Evolutionary conservation across 2,329 filamentous ascomycete species (phyloP).

Genomic region (Trichophyton equinum): DNA sequence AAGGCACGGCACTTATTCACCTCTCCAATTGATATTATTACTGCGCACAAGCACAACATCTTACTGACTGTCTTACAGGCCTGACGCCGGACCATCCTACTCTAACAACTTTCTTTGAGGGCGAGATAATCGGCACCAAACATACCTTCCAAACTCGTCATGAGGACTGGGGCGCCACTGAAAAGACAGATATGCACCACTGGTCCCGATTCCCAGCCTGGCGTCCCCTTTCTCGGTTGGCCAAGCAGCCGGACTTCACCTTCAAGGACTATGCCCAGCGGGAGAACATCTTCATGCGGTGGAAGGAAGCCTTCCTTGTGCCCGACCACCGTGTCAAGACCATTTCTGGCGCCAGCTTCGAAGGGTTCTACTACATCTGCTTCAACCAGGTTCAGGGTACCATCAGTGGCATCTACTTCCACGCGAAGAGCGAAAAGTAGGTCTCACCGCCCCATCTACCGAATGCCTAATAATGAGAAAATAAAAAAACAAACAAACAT

Average conservation of each 20-base stretch:
- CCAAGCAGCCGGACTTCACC: constrained; percentile 45
- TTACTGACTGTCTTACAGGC: constrained; percentile 41
- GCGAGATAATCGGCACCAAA: constrained; percentile 91
- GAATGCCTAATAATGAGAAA: neutral
- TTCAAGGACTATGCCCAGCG: constrained; percentile 60
- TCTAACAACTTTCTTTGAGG: constrained; percentile 96
- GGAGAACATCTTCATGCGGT: constrained; percentile 94
- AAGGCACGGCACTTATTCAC: constrained; percentile 46
- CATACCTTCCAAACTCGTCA: constrained; percentile 90
- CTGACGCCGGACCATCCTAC: constrained; percentile 92
- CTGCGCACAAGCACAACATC: too few species aligned
- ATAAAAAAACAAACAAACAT: neutral
- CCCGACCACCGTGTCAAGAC: constrained; percentile 85
- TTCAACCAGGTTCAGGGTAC: constrained; percentile 84
- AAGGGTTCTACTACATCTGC: constrained; percentile 98
- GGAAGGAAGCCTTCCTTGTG: constrained; percentile 97
- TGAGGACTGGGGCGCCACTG: constrained; percentile 77
- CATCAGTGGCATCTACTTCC: constrained; percentile 92
- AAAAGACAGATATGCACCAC: constrained; percentile 83
- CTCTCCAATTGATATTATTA: too few species aligned
- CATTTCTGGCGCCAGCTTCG: constrained; percentile 89
- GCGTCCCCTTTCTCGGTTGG: constrained; percentile 57
- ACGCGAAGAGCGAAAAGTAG: constrained; percentile 94
- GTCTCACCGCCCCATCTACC: constrained; percentile 25
- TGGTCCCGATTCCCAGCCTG: constrained; percentile 87